Base-by-base conservation (phyloP, 306 rosid species). In the Cicer yamashitae region DNA sequence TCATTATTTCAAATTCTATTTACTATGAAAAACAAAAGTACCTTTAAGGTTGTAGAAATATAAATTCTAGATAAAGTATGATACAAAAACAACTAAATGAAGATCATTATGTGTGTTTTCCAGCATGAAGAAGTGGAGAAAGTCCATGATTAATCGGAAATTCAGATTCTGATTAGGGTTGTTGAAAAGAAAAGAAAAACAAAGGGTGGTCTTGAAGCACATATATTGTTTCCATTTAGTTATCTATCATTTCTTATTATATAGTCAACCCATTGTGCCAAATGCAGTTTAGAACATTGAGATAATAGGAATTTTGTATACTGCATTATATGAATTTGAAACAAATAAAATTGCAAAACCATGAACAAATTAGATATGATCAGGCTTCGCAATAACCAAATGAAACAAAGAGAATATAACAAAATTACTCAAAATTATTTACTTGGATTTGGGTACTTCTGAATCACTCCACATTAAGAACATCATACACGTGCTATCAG, bases 221-320 rank as follows among this genome's bases (percentile, higher is more conserved):
- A 56, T 56, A 56, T 56, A 20, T 56, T 56, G n/a, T 38, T 56
- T 56, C 39, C n/a, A 56, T 56, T 56, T 56, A 56, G 62, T 50
- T 12, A 50, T 50, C 56, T n/a, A 50, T 15, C 14, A 50, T 50
- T 50, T 50, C 8, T 50, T 50, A n/a, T 50, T 50, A 13, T 50
- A n/a, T 50, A 17, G 14, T 50, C 20, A 50, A 50, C n/a, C 2
- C 1, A 7, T 53, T 8, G 25, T 7, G 30, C 11, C 10, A 53
- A 8, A 15, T 8, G 30, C 10, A 53, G 18, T 53, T 53, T 53
- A 15, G 14, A 53, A 48, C 9, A 50, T 50, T 0, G 8, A 50
- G 56, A 6, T 6, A n/a, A 50, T n/a, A 0, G 3, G 9, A 50
- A 11, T 50, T 50, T 6, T n/a, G 20, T n/a, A 6, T 50, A 50